These are phyloP conservation scores for Plasmodium knowlesi DNA, from an alignment of 169 alveolate genomes.

Conservation along the genomic window DNA sequence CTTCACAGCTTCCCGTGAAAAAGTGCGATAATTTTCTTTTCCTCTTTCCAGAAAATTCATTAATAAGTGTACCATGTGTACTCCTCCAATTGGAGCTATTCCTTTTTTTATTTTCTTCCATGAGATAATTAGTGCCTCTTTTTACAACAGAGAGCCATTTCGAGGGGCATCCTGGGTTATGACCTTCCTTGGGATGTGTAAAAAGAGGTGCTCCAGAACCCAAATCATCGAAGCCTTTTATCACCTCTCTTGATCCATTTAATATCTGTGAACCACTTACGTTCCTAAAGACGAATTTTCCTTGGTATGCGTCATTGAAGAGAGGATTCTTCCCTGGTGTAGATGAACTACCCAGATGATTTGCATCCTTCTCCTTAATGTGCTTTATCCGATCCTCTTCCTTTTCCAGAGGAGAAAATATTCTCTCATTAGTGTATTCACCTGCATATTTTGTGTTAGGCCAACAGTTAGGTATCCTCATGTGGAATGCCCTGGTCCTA, in stretches of 20 bases:
- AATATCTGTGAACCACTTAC: background rate
- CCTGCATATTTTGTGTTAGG: background rate
- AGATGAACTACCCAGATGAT: background rate
- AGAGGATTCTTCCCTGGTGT: background rate
- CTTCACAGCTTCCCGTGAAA: background rate
- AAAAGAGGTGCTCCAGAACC: background rate
- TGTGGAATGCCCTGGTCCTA: background rate
- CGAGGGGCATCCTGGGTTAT: background rate
- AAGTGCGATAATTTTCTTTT: background rate
- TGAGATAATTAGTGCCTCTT: background rate
- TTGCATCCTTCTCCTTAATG: background rate
- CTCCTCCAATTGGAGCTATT: background rate
- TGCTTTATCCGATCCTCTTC: background rate
- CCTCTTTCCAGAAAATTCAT: background rate
- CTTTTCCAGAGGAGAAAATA: background rate
- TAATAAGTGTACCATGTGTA: background rate
- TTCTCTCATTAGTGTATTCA: background rate
- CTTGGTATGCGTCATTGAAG: background rate
- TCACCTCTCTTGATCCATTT: background rate
- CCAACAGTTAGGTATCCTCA: background rate
- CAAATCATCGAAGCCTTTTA: background rate
- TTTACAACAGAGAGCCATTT: background rate
- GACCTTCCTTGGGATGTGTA: background rate
- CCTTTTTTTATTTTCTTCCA: constrained; percentile 3
- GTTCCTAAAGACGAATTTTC: background rate